Base-by-base conservation (phyloP, 352 stramenopile genomes). In the Globisporangium nunn region DNA sequence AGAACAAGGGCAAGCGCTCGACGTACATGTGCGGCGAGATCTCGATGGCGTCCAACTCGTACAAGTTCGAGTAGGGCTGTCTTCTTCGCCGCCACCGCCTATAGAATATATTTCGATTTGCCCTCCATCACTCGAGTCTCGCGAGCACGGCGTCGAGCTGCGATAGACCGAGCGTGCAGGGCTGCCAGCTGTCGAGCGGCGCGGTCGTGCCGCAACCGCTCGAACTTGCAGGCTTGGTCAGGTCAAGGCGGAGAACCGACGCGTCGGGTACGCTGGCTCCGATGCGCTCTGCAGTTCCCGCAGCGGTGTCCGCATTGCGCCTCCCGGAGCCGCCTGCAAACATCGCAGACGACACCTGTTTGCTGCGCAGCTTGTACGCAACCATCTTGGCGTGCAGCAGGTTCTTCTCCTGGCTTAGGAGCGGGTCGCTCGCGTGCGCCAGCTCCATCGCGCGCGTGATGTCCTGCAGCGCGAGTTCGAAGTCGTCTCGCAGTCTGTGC, bases 1-100 rank as follows among this genome's bases (percentile, higher is more conserved):
- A 99, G 81, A 99, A 98, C 61, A 99, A 99, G 78, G 96, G 98
- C 74, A 99, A 99, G 85, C 85, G 97, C 54, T 92, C 93, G 48
- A 97, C 78, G 56, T 98, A 98, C 80, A 89, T 95, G 71, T 97
- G 94, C 50, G 95, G 95, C 44, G 67, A 78, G 46, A 98, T 98
- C 63, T 88, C 84, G 51, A 91, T 98, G 79, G 87, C 67, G 5
- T 97, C 88, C 56, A 96, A 98, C 70, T 97, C 87, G 67, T 96
- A 90, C 78, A 98, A 97, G 80, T 98, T 97, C 62, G 83, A 95
- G 4, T 63, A 59, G 48, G 5, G 30, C 3, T 6, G 11, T 33
- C 14, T 7, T 40, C 14, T 30, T 18, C 14, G 6, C 28, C 40
- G 52, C 14, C 44, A 23, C 7, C 30, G 49, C 30, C 40, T 57